These are phyloP conservation scores for Penstemon davidsonii DNA, from an alignment of 257 asterid species.

Conservation along the genomic window DNA sequence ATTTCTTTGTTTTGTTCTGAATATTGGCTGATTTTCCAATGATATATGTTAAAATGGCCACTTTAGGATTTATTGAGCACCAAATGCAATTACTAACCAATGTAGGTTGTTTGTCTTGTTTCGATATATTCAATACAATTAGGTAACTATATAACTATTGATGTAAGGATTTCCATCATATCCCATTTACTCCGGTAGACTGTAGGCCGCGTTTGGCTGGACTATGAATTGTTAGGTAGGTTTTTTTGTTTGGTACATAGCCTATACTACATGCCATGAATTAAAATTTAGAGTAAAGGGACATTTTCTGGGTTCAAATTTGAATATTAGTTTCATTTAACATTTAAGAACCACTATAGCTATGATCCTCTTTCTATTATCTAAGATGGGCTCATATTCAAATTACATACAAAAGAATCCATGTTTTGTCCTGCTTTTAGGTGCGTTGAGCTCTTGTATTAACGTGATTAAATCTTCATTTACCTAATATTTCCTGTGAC, in stretches of 20 bases:
- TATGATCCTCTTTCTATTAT: too few species aligned
- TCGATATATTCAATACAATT: neutral
- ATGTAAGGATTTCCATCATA: neutral
- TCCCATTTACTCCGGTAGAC: slow-evolving; percentile 9
- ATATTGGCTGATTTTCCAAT: slow-evolving; percentile 9
- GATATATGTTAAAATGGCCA: neutral
- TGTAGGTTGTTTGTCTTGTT: neutral
- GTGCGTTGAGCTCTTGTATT: too few species aligned
- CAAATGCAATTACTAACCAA: neutral
- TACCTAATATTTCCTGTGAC: too few species aligned
- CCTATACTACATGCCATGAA: neutral
- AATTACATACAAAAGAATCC: too few species aligned
- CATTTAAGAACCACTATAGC: neutral
- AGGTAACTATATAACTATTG: neutral
- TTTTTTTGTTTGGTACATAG: neutral
- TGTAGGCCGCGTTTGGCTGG: neutral
- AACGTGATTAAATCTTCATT: too few species aligned
- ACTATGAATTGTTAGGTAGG: slow-evolving; percentile 8
- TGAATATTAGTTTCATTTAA: neutral
- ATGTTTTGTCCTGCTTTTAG: too few species aligned
- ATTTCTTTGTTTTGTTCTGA: neutral
- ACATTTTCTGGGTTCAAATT: neutral
- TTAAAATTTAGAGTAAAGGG: neutral
- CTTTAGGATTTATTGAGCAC: neutral
- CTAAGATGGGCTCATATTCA: too few species aligned